phyloP scores from a whole-genome alignment of 2,329 filamentous ascomycete species.

The Alternaria sp. region DNA sequence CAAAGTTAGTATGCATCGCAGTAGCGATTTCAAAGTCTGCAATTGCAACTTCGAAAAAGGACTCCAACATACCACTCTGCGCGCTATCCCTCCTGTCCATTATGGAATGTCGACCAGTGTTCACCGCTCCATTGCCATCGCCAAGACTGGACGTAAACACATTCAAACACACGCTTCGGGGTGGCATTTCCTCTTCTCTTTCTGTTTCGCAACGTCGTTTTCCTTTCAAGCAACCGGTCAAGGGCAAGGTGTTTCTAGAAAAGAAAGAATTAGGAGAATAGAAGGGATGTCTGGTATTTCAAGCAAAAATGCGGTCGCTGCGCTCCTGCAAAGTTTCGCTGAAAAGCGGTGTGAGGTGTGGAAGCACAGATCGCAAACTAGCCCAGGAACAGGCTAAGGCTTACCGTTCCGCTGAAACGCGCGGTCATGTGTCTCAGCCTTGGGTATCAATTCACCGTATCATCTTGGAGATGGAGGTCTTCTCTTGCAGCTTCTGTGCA shows the following conservation, averaged over 20 bases:
- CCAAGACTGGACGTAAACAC: conserved; percentile 44
- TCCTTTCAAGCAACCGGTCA: conserved; percentile 13
- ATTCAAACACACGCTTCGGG: conserved; percentile 46
- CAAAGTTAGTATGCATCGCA: conserved; percentile 11
- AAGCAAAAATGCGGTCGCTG: conserved; percentile 29
- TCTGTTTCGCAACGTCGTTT: conserved; percentile 11
- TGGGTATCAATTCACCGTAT: conserved; percentile 10
- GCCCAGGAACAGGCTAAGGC: conserved; percentile 36
- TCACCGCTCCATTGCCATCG: conserved; percentile 37
- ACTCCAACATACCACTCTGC: conserved; percentile 30
- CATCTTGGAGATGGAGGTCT: neutral
- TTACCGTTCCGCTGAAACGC: conserved; percentile 33
- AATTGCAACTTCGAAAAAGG: neutral
- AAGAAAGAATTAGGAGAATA: conserved; percentile 5
- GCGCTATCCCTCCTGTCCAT: conserved; percentile 38
- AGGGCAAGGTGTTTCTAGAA: conserved; percentile 12
- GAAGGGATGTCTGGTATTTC: conserved; percentile 29
- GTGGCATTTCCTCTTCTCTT: conserved; percentile 38
- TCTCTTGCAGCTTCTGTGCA: conserved; percentile 1
- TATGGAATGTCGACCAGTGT: conserved; percentile 26
- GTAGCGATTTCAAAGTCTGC: neutral
- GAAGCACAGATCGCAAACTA: conserved; percentile 43
- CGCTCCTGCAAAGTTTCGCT: conserved; percentile 29
- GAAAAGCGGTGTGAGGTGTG: conserved; percentile 49
- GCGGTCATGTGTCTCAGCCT: conserved; percentile 42